Evolutionary conservation across 805 yeast species (phyloP), one percentile per base, ranked within the genome.

Genomic region (Candida sanyiensis): DNA sequence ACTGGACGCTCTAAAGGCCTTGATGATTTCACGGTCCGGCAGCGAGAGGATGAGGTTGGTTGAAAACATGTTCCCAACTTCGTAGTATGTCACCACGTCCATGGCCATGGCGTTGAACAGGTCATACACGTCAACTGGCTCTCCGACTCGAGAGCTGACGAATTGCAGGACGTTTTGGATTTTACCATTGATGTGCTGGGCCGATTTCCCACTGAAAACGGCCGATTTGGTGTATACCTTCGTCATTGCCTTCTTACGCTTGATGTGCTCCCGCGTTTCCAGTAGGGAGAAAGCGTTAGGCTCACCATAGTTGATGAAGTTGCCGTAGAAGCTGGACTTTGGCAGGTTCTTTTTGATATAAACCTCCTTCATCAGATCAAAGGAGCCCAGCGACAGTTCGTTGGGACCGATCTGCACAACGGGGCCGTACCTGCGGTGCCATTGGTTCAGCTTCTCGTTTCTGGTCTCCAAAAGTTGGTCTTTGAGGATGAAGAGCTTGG

Each of bases 51-150:
- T 49, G 25, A 77, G 57, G 26, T 72, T 56, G 1, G 75, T 62
- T 13, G 77, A 70, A 39, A 68, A 64, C 7, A 62, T 57, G 0
- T 54, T 46, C 0, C 89, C 89, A 42, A 78, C 66, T 40, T 76
- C 75, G 50, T 79, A 77, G 16, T 71, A 69, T 2, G 80, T 69
- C 2, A 80, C 76, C 4, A 76, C 80, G 49, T 81, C 88, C 77
- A 82, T 73, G 5, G 89, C 88, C 50, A 82, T 63, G 13, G 79
- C 62, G n/a, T 77, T 78, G 64, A 80, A 81, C n/a, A 82, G 54
- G 15, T 73, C 65, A 48, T 75, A 77, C 3, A 75, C 79, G 36
- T 81, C 82, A 28, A 79, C 50, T 23, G 70, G 59, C 8, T 50
- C 32, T 2, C 39, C 37, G 18, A 35, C 39, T 18, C 43, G 35